Evolutionary conservation across 148 eudicot species (phyloP), one percentile per base, ranked within the genome.

Genomic region (Rhododendron kiyosumense): DNA sequence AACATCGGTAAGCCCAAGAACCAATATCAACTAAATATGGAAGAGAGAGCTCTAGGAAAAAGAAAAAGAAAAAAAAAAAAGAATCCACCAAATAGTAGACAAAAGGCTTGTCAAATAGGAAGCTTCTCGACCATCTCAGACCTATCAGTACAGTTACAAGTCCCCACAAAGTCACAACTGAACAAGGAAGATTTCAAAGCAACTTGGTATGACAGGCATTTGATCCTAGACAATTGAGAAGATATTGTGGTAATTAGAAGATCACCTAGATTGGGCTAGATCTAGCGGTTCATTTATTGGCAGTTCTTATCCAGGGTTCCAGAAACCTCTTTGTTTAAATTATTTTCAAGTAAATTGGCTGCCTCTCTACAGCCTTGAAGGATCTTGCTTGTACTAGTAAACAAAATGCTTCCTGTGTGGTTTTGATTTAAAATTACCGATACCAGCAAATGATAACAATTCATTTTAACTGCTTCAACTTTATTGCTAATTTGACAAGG

Each of bases 181-280:
- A 79, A 51, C 61, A 49, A 79, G 32, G 14, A n/a, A 78, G 82
- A 79, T 48, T 79, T 79, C 26, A 3, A 46, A 28, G 20, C 36
- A 26, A 38, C 20, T 79, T 79, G 9, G 38, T n/a, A 79, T 46
- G 57, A 46, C 81, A 79, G 49, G 34, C 59, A 15, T 48, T n/a
- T 79, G 36, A 79, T 48, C 81, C 11, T 48, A 26, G 34, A 79
- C 36, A 79, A 12, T 46, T 79, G 59, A 48, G 81, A 20, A n/a
- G 81, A 79, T 79, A 41, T 7, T 43, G 59, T 9, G 59, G 28
- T 11, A 48, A 26, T 26, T 14, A 24, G 81, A 79, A n/a, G 17
- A 48, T 10, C 81, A 79, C 81, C 81, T 48, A 30, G 81, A 79
- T 79, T 26, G 81, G 51, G 79, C 7, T 78, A 20, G 49, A 79